Percentiles rank a stretch among this genome's conserved stretches.
phyloP scores from a whole-genome alignment of 2,329 filamentous ascomycete species.

The Rhinocladiella mackenziei region DNA sequence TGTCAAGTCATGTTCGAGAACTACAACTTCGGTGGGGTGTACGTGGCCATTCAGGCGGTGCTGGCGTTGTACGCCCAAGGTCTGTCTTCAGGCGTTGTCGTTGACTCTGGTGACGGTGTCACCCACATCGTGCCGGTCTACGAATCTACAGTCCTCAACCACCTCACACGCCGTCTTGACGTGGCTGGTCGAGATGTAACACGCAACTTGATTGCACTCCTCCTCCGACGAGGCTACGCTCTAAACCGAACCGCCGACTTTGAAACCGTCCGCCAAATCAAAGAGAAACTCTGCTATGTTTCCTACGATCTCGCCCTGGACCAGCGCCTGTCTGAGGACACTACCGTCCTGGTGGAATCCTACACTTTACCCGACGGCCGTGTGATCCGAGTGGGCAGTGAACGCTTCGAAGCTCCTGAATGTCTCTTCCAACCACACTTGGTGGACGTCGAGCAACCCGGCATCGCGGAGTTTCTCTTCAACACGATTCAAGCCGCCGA shows the following conservation, averaged over 20 bases:
- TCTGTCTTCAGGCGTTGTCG: slow-evolving; percentile 90
- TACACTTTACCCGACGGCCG: slow-evolving; percentile 96
- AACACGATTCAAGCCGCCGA: slow-evolving; percentile 97
- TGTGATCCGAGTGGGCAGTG: slow-evolving; percentile 91
- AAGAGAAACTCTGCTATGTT: slow-evolving; percentile 99
- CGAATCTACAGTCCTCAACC: slow-evolving; percentile 95
- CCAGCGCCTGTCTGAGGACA: slow-evolving; percentile 93
- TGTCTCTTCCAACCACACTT: slow-evolving; percentile 98
- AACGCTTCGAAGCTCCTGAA: slow-evolving; percentile 96
- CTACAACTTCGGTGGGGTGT: slow-evolving; percentile 93
- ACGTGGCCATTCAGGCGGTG: slow-evolving; percentile 96
- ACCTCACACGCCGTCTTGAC: slow-evolving; percentile 88
- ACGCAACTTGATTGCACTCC: slow-evolving; percentile 92
- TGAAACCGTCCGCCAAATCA: slow-evolving; percentile 97
- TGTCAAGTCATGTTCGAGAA: slow-evolving; percentile 98
- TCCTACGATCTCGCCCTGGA: slow-evolving; percentile 97
- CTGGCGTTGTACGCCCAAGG: slow-evolving; percentile 94
- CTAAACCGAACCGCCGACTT: slow-evolving; percentile 98
- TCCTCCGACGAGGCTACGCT: slow-evolving; percentile 89
- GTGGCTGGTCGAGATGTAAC: slow-evolving; percentile 96
- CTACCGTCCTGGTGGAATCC: slow-evolving; percentile 92
- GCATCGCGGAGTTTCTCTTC: slow-evolving; percentile 95
- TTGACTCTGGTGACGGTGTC: slow-evolving; percentile 96
- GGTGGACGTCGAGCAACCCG: slow-evolving; percentile 94
- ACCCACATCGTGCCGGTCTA: slow-evolving; percentile 99